Evolutionary conservation across 139 green algal genomes (phyloP).

Genomic region (Chlorella sp.): DNA sequence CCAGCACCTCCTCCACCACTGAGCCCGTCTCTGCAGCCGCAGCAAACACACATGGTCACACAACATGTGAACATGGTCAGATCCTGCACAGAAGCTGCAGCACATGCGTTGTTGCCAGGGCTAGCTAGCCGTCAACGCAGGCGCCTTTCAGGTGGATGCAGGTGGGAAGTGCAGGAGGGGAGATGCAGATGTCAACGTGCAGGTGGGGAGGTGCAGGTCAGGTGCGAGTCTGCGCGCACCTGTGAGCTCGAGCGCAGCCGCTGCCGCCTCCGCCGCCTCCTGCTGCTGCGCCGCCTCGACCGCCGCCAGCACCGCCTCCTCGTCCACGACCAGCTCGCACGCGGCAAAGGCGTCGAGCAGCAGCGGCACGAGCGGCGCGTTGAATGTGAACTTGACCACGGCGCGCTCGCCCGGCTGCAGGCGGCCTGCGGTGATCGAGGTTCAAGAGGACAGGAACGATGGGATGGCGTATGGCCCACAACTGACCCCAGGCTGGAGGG

Average conservation of each 20-base stretch:
- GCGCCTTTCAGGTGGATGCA: no score
- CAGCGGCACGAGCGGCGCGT: slow-evolving; percentile 20
- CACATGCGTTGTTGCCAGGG: no score
- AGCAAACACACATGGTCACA: no score
- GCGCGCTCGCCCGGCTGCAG: slow-evolving; percentile 23
- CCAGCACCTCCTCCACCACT: slow-evolving; percentile 20
- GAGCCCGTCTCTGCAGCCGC: background rate
- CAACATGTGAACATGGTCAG: no score
- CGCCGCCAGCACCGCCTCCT: slow-evolving; percentile 16
- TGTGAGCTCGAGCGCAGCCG: slow-evolving; percentile 3
- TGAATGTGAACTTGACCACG: slow-evolving; percentile 12
- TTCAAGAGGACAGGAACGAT: no score
- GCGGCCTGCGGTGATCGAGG: slow-evolving; percentile 6
- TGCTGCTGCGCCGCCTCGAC: background rate
- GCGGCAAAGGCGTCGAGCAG: slow-evolving; percentile 20
- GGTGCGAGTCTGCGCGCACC: background rate
- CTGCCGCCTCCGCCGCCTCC: slow-evolving; percentile 3
- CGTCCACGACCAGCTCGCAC: slow-evolving; percentile 23
- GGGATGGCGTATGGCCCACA: no score
- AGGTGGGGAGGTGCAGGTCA: no score
- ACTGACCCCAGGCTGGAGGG: no score
- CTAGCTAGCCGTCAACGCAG: no score
- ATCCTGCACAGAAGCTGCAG: no score
- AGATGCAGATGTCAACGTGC: no score
- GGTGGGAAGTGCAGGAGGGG: no score